Base-by-base conservation (phyloP, 495 filamentous ascomycete species). In the Talaromyces wortmannii region DNA sequence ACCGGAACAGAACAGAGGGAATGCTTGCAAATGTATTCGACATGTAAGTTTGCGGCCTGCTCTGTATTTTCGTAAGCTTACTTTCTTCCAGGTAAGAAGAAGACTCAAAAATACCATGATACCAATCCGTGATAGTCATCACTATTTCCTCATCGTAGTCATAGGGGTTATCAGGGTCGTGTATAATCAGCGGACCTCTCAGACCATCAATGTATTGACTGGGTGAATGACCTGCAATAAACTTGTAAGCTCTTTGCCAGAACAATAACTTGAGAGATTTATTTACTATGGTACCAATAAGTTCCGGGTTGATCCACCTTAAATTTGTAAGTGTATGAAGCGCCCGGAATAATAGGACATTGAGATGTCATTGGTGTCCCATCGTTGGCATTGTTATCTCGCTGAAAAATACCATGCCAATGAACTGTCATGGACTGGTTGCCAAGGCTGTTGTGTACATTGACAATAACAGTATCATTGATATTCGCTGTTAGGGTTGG, bases 181-280 rank as follows among this genome's bases (percentile, higher is more conserved):
- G 78, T 40, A 92, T 71, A 40, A 91, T 81, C 43, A 92, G 64
- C 0, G 87, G 79, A 1, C 85, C 87, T 45, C 85, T 76, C 31
- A 88, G 76, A 32, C 89, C 89, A 66, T 92, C 89, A 2, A 88
- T 84, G 50, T 89, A 90, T 64, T 89, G 87, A 4, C 74, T 78
- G 45, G 73, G 71, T 16, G 76, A 74, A 61, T 91, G 88, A 12
- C 83, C 88, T 43, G 40, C n/a, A 2, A 15, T 15, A 11, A 43
- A 43, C 2, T 43, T 43, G n/a, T 43, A 11, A 43, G 10, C 40
- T 43, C 10, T 11, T 15, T 43, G 40, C 40, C 2, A 15, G 40
- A 15, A 43, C 4, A 15, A 1, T 23, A 23, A 23, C 23, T 4
- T 23, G 23, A 23, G 23, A 23, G 40, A 43, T 15, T 11, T 11